These are phyloP conservation scores for Selaginella moellendorffii DNA, from an alignment of 75 land plant genomes.

Conservation along the genomic window DNA sequence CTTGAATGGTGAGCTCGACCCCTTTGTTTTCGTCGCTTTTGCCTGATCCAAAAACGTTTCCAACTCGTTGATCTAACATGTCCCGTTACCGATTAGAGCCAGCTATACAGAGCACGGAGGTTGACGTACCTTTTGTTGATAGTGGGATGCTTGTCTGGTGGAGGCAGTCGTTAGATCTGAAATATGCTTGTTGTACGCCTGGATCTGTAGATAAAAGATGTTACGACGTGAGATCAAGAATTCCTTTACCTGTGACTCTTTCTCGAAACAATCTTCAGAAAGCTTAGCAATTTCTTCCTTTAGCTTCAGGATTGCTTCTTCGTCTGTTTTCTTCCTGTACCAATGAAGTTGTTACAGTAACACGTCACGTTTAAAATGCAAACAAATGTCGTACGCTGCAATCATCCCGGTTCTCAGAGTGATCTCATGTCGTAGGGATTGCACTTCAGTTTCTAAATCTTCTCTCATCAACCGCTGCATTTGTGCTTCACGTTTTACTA, in stretches of 20 bases:
- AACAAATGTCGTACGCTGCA: slow-evolving; percentile 17
- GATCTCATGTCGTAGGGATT: slow-evolving; percentile 47
- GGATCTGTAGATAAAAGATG: slow-evolving; percentile 32
- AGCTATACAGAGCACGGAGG: neutral
- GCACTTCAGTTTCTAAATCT: slow-evolving; percentile 61
- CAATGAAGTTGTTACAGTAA: neutral
- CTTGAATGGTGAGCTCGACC: slow-evolving; percentile 90
- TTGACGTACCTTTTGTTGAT: slow-evolving; percentile 62
- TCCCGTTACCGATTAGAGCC: neutral
- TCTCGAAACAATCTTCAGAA: slow-evolving; percentile 23
- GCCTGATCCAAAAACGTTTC: slow-evolving; percentile 57
- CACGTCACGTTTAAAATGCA: neutral
- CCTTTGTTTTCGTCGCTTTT: slow-evolving; percentile 55
- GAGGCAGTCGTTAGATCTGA: slow-evolving; percentile 68
- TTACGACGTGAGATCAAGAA: neutral
- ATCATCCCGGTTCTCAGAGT: slow-evolving; percentile 25
- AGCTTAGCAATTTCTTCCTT: slow-evolving; percentile 8
- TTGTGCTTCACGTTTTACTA: slow-evolving; percentile 81
- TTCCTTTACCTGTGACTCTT: slow-evolving; percentile 39
- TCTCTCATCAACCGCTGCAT: slow-evolving; percentile 68
- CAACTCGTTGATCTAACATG: slow-evolving; percentile 52
- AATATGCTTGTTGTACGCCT: slow-evolving; percentile 49
- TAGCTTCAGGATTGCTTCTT: slow-evolving; percentile 5
- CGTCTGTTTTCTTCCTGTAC: neutral
- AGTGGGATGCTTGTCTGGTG: slow-evolving; percentile 70